These are phyloP conservation scores for Fusarium redolens DNA, from an alignment of 2,329 filamentous ascomycete genomes.

Conservation along the genomic window DNA sequence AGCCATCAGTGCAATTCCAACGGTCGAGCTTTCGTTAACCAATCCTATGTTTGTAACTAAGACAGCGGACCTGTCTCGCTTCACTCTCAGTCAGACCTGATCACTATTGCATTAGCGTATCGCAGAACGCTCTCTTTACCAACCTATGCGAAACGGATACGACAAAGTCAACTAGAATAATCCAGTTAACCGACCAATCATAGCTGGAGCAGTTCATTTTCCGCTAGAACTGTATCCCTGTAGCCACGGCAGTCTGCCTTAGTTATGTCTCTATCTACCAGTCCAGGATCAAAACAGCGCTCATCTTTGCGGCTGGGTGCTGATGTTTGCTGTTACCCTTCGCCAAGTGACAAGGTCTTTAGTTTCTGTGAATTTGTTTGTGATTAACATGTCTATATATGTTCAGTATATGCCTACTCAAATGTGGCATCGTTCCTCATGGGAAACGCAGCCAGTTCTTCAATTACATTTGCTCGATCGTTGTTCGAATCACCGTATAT, in stretches of 20 bases:
- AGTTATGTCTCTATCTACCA: not conserved
- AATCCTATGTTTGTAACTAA: not conserved
- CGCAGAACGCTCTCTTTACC: not conserved
- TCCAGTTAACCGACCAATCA: rapidly evolving
- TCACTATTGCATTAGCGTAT: not conserved
- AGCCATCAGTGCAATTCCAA: not conserved
- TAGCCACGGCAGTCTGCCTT: not conserved
- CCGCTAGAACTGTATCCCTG: not conserved
- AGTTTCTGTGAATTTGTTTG: not conserved
- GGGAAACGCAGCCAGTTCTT: not conserved
- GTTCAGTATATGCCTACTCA: rapidly evolving
- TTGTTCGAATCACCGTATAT: not conserved
- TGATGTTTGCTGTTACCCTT: not conserved
- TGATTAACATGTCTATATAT: not conserved
- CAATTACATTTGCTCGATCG: not conserved
- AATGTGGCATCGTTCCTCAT: rapidly evolving
- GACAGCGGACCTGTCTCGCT: not conserved
- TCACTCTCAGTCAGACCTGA: not conserved
- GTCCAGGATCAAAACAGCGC: not conserved
- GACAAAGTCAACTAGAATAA: too few relatives aligned
- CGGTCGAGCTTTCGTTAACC: not conserved
- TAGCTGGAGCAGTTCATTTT: not conserved
- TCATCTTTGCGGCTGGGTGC: not conserved
- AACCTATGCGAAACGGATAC: not conserved
- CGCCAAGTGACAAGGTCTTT: not conserved